A percentile compares a stretch with the other conserved stretches of the same genome.
Evolutionary conservation across 768 basidiomycete genomes (phyloP).

Genomic region (Symmetrospora coprosmae): DNA sequence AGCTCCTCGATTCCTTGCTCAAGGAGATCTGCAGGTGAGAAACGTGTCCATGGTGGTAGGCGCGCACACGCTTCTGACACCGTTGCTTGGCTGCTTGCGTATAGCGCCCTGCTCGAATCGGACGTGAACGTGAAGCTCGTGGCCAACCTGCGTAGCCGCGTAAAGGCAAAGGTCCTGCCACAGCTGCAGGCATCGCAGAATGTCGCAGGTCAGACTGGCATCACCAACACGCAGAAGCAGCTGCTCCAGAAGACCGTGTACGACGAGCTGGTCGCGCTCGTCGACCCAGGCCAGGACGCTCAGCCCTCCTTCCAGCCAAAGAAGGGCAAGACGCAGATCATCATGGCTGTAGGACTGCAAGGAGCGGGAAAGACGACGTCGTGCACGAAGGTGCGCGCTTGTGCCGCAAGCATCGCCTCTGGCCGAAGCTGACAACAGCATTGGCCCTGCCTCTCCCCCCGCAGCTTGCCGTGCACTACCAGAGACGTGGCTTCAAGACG

Average conservation of each 20-base stretch:
- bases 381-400: slow-evolving; percentile 58
- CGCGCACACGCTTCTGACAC: background rate
- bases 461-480: slow-evolving; percentile 83
- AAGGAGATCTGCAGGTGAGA: slow-evolving; percentile 65
- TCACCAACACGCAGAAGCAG: slow-evolving; percentile 52
- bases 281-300: slow-evolving; percentile 88
- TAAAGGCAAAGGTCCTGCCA: slow-evolving; percentile 77
- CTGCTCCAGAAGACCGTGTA: slow-evolving; percentile 90
- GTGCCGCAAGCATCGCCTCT: background rate
- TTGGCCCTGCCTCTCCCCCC: background rate
- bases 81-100: background rate
- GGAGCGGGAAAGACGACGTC: slow-evolving; percentile 82
- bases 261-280: slow-evolving; percentile 84
- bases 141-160: slow-evolving; percentile 66
- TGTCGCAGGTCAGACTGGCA: slow-evolving; percentile 49
- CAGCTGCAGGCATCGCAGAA: slow-evolving; percentile 47
- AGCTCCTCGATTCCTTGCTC: slow-evolving; percentile 85
- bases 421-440: background rate
- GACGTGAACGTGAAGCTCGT: slow-evolving; percentile 99
- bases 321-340: slow-evolving; percentile 81
- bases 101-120: slow-evolving; percentile 82
- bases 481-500: slow-evolving; percentile 88
- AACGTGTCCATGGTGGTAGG: background rate
- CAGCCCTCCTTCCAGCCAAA: slow-evolving; percentile 63
- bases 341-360: slow-evolving; percentile 49